A percentile compares a stretch with the other conserved stretches of the same genome.
phyloP scores from a whole-genome alignment of 148 eudicot species.

The Rhododendron henanense region DNA sequence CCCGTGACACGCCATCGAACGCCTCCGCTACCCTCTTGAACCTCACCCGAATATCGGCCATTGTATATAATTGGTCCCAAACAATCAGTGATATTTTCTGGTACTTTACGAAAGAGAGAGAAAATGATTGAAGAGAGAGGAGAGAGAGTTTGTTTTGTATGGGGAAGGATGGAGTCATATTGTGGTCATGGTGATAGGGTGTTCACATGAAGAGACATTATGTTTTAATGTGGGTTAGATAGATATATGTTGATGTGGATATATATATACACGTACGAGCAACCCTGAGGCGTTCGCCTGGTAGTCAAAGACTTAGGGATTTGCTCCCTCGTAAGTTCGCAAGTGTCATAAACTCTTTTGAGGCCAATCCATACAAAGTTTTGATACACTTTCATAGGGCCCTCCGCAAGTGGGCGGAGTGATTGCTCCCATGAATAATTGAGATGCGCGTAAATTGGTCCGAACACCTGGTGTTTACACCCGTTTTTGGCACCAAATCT shows the following conservation, averaged over 20 bases:
- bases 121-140: background rate
- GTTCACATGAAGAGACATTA: slow-evolving; percentile 10
- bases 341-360: too few relatives aligned
- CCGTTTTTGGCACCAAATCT: too few relatives aligned
- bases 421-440: too few relatives aligned
- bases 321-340: too few relatives aligned
- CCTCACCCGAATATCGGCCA: slow-evolving; percentile 33
- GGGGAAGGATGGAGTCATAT: background rate
- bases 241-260: background rate
- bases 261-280: background rate
- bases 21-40: slow-evolving; percentile 67
- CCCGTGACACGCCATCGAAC: slow-evolving; percentile 42
- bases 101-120: background rate
- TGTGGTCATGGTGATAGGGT: slow-evolving; percentile 27
- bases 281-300: too few relatives aligned
- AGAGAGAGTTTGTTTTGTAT: background rate
- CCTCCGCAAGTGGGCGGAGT: too few relatives aligned
- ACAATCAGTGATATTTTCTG: background rate
- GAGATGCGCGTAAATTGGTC: accelerated
- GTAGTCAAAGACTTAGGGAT: too few relatives aligned
- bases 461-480: too few relatives aligned
- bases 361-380: too few relatives aligned
- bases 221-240: background rate
- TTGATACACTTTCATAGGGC: too few relatives aligned
- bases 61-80: background rate